A percentile compares a stretch with the other conserved stretches of the same genome.
These are phyloP conservation scores for Asterophora parasitica DNA, from an alignment of 768 basidiomycete species.

Conservation along the genomic window DNA sequence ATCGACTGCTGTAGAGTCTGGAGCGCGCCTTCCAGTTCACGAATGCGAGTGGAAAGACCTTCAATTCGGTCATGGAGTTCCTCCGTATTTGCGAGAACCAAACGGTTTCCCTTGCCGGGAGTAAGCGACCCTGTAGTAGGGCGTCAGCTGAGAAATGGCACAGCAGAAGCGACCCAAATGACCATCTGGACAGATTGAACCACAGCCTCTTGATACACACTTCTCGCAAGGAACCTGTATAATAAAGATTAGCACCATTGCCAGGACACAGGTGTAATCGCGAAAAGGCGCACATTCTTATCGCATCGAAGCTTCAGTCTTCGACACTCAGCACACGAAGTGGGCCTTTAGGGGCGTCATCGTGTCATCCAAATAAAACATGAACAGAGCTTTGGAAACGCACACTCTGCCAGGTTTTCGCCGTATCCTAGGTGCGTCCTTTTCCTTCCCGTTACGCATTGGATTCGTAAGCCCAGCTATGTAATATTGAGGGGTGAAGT, in stretches of 20 bases:
- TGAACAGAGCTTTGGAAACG: constrained; percentile 8
- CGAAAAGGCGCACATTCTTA: constrained; percentile 41
- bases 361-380: constrained; percentile 9
- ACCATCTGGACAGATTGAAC: constrained; percentile 77
- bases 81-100: constrained; percentile 64
- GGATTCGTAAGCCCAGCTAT: not conserved
- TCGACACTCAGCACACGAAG: constrained; percentile 48
- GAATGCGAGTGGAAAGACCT: constrained; percentile 46
- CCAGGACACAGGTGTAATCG: constrained; percentile 1
- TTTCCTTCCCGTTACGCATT: constrained; percentile 10
- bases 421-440: constrained; percentile 21
- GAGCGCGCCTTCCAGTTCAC: constrained; percentile 58
- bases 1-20: constrained; percentile 41
- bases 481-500: no score
- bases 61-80: constrained; percentile 68
- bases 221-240: constrained; percentile 71
- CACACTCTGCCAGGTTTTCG: constrained; percentile 45
- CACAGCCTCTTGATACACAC: constrained; percentile 71
- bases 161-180: constrained; percentile 9
- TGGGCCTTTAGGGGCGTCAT: constrained; percentile 30
- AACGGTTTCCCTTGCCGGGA: constrained; percentile 56
- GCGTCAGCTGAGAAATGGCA: not conserved
- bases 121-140: constrained; percentile 44
- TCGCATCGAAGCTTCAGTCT: constrained; percentile 66
- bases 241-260: not conserved